Evolutionary conservation across 1,284 basidiomycete species (phyloP).

Genomic region (Cutaneotrichosporon sp.): DNA sequence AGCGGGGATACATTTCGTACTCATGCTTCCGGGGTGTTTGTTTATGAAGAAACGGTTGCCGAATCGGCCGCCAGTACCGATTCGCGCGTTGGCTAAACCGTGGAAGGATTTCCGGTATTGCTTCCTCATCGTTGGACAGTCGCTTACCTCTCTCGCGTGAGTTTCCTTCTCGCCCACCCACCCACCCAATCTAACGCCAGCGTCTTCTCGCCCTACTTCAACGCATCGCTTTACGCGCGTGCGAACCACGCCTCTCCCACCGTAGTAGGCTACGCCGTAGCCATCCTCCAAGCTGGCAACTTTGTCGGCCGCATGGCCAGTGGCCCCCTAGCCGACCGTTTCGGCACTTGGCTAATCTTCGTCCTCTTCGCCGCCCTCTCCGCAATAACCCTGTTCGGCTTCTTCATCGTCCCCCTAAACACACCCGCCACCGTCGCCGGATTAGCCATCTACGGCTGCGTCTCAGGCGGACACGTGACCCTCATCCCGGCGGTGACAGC

Average conservation of each 20-base stretch:
- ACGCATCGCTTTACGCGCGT: slow-evolving; percentile 12
- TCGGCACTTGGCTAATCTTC: slow-evolving; percentile 19
- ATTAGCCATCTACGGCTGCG: slow-evolving; percentile 37
- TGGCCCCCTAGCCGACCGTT: slow-evolving; percentile 12
- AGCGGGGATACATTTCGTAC: slow-evolving; percentile 23
- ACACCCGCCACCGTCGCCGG: slow-evolving; percentile 35
- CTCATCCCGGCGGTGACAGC: slow-evolving; percentile 43
- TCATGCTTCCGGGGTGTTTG: slow-evolving; percentile 31
- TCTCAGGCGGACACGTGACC: slow-evolving; percentile 42
- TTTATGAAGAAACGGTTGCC: slow-evolving; percentile 28
- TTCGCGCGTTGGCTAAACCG: slow-evolving; percentile 10
- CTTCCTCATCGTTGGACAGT: slow-evolving; percentile 14
- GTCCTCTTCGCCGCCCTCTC: background rate
- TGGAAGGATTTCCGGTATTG: slow-evolving; percentile 18
- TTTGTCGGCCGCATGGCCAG: slow-evolving; percentile 8
- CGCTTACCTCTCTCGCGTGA: background rate
- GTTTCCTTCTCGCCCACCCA: background rate
- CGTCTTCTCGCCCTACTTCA: slow-evolving; percentile 21
- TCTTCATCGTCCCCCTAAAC: slow-evolving; percentile 31
- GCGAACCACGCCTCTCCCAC: background rate
- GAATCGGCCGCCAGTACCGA: slow-evolving; percentile 22
- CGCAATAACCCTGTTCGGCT: slow-evolving; percentile 8
- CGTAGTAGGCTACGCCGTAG: slow-evolving; percentile 13
- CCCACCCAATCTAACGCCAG: slow-evolving; percentile 5
- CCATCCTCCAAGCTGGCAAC: slow-evolving; percentile 14